Evolutionary conservation across 495 filamentous ascomycete genomes (phyloP).

Genomic region (Tuber aestivum): DNA sequence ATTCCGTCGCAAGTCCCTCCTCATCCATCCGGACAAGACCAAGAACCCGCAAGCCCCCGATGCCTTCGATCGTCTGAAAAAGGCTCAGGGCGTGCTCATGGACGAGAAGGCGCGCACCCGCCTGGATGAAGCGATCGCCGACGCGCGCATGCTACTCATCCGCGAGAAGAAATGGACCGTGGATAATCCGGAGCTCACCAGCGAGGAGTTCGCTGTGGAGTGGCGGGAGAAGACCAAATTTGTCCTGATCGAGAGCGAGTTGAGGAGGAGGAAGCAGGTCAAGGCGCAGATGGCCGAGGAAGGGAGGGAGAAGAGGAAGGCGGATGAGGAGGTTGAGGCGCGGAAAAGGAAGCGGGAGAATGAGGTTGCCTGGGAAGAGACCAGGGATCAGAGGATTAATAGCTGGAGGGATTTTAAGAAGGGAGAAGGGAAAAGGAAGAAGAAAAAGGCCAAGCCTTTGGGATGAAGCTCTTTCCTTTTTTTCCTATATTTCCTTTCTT

Average conservation of each 20-base stretch:
- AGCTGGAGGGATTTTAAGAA: slow-evolving; percentile 88
- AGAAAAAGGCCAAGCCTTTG: slow-evolving; percentile 67
- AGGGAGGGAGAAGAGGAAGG: slow-evolving; percentile 78
- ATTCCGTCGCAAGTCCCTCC: slow-evolving; percentile 92
- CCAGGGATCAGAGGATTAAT: slow-evolving; percentile 80
- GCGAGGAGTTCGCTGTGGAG: slow-evolving; percentile 69
- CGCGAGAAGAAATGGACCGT: slow-evolving; percentile 87
- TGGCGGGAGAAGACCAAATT: slow-evolving; percentile 89
- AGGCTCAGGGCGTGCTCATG: slow-evolving; percentile 82
- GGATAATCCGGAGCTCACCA: slow-evolving; percentile 78
- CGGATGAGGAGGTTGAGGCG: slow-evolving; percentile 77
- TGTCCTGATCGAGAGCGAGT: slow-evolving; percentile 90
- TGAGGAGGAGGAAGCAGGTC: slow-evolving; percentile 71
- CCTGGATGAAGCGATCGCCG: slow-evolving; percentile 91
- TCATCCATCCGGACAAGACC: slow-evolving; percentile 98
- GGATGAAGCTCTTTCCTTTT: slow-evolving; percentile 54
- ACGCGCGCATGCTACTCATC: slow-evolving; percentile 89
- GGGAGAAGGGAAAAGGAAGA: slow-evolving; percentile 76
- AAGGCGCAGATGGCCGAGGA: slow-evolving; percentile 97
- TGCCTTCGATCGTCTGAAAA: slow-evolving; percentile 94
- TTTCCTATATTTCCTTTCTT: slow-evolving; percentile 18
- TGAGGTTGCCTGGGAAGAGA: slow-evolving; percentile 89
- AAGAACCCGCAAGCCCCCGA: slow-evolving; percentile 84
- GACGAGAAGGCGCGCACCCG: slow-evolving; percentile 83
- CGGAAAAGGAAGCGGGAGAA: slow-evolving; percentile 90